phyloP scores from a whole-genome alignment of 2,329 filamentous ascomycete species.

The Diaporthe batatas region DNA sequence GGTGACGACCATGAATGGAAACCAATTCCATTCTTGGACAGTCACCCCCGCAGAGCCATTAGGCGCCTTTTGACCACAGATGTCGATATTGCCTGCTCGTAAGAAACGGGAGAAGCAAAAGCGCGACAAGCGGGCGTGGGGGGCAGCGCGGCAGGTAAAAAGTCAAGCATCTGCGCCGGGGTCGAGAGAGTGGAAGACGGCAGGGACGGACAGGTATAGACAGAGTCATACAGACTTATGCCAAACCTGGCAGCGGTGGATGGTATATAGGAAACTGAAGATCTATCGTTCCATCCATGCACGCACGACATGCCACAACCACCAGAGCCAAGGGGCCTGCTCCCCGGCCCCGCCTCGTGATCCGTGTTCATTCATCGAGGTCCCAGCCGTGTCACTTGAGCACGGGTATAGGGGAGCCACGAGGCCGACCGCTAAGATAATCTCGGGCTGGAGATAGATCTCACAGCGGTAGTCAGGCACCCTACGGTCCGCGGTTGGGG shows the following conservation, averaged over 20 bases:
- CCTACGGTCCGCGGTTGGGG: slow-evolving; percentile 11
- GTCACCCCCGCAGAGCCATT: not conserved
- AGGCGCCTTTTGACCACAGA: slow-evolving; percentile 20
- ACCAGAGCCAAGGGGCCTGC: slow-evolving; percentile 3
- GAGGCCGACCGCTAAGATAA: not conserved
- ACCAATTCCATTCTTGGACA: slow-evolving; percentile 33
- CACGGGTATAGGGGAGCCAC: slow-evolving; percentile 10
- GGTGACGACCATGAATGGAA: slow-evolving; percentile 12
- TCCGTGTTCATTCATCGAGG: slow-evolving; percentile 33
- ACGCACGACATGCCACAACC: slow-evolving; percentile 28
- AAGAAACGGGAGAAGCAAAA: slow-evolving; percentile 23
- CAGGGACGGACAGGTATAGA: slow-evolving; percentile 31
- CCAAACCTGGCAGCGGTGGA: slow-evolving; percentile 23
- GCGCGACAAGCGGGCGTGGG: slow-evolving; percentile 31
- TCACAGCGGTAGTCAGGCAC: slow-evolving; percentile 1
- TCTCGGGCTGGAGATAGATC: slow-evolving; percentile 12
- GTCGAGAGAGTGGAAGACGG: not conserved
- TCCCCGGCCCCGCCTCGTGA: slow-evolving; percentile 28
- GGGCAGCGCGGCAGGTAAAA: slow-evolving; percentile 15
- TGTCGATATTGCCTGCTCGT: slow-evolving; percentile 1
- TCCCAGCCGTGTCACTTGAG: slow-evolving; percentile 39
- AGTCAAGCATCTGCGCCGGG: slow-evolving; percentile 23
- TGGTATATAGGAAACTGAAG: slow-evolving; percentile 33
- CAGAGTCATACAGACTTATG: slow-evolving; percentile 1
- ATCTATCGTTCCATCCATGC: slow-evolving; percentile 2